Evolutionary conservation across 2,329 filamentous ascomycete genomes (phyloP), one percentile per base, ranked within the genome.

Genomic region (Aspergillus floridensis): DNA sequence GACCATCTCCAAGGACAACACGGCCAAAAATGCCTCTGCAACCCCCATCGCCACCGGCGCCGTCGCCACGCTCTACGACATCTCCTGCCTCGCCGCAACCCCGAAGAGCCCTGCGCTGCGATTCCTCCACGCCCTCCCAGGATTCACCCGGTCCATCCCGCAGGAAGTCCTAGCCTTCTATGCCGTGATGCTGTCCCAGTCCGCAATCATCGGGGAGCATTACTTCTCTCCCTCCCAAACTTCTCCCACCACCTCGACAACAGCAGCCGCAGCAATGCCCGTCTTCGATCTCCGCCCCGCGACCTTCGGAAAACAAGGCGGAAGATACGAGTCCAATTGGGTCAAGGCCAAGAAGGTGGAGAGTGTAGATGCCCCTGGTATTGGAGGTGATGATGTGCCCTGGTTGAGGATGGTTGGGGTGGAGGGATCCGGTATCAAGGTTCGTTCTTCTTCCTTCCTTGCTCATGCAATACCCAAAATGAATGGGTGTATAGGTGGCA

Each of bases 41-140:
- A 54, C 57, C 0, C 80, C 81, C 14, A 59, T 66, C 14, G 66
- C 78, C 8, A 68, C 76, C 38, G 80, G 79, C 10, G 80, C 81
- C 22, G 68, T 76, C n/a, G 81, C 80, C 2, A 74, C 73, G 2
- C 72, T 82, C 3, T 78, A 78, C 62, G 77, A 81, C 47, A 76
- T 67, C 11, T 78, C 77, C 4, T 79, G 77, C 59, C 53, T 76
- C 56, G 32, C 32, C 32, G 14, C 11, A 35, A 35, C 32, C 11
- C 32, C 14, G 11, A 12, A 12, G 14, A 16, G 12, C 10, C 32
- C 6, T 4, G 11, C 10, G 10, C 32, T 5, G 8, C 32, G 10
- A 10, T 58, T 76, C 12, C 63, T 75, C 4, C 68, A 74, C 58
- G 66, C 71, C 19, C 56, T 75, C 8, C 66, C 70, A 5, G 56